phyloP scores from a whole-genome alignment of 352 stramenopile genomes.

The Peronospora tabacina region DNA sequence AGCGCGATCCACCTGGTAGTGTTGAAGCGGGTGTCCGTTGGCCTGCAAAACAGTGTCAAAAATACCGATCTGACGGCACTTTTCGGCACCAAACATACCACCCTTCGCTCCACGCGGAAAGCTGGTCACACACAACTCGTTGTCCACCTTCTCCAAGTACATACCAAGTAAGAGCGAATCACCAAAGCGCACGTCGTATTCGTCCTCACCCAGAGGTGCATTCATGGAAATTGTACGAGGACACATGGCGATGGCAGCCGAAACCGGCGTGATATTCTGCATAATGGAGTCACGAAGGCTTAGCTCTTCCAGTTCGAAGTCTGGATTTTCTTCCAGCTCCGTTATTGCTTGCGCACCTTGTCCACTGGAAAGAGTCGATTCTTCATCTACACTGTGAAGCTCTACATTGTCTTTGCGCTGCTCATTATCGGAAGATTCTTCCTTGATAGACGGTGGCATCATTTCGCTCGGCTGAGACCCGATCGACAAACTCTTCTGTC shows the following conservation, averaged over 20 bases:
- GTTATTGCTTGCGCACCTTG: constrained; percentile 21
- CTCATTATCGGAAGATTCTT: constrained; percentile 42
- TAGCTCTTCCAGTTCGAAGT: constrained; percentile 49
- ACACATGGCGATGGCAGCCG: constrained; percentile 69
- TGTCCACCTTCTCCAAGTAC: constrained; percentile 72
- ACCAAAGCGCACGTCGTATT: constrained; percentile 77
- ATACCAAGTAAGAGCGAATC: constrained; percentile 69
- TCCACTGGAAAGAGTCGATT: constrained; percentile 14
- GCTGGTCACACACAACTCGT: constrained; percentile 66
- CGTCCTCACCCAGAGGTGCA: constrained; percentile 32
- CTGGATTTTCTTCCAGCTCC: constrained; percentile 42
- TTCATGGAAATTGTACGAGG: constrained; percentile 74
- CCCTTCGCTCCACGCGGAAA: constrained; percentile 60
- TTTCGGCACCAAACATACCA: constrained; percentile 70
- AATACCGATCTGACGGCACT: constrained; percentile 58
- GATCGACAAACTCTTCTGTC: constrained; percentile 52
- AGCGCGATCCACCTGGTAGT: constrained; percentile 74
- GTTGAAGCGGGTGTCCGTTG: constrained; percentile 73
- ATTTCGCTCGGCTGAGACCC: constrained; percentile 47
- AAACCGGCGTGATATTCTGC: constrained; percentile 74
- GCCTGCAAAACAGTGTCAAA: constrained; percentile 70
- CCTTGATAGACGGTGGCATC: constrained; percentile 44
- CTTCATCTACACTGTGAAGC: constrained; percentile 34
- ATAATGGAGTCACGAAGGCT: constrained; percentile 40
- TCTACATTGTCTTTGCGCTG: constrained; percentile 24